Evolutionary conservation across 805 yeast species (phyloP).

Genomic region (Maudiozyma turicensis): DNA sequence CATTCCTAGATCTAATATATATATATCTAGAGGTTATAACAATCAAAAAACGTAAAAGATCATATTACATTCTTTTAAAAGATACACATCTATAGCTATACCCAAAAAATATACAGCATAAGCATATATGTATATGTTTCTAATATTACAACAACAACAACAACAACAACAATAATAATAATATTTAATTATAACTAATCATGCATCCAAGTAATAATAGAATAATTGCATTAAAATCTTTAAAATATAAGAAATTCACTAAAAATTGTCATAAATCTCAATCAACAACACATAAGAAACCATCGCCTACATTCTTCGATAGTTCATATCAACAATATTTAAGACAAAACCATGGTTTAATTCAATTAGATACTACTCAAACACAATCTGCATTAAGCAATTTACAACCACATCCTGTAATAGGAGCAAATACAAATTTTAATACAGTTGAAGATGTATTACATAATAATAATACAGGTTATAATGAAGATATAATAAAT

Average conservation of each 20-base stretch:
- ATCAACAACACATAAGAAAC: conserved; percentile 23
- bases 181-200: too few species aligned
- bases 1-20: too few species aligned
- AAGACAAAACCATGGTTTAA: conserved; percentile 30
- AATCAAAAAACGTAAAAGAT: too few species aligned
- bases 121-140: too few species aligned
- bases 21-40: too few species aligned
- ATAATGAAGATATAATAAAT: not conserved
- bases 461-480: not conserved
- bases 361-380: conserved; percentile 12
- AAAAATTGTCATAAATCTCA: conserved; percentile 26
- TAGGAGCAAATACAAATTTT: conserved; percentile 28
- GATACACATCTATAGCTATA: too few species aligned
- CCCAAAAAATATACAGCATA: too few species aligned
- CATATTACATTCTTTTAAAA: too few species aligned
- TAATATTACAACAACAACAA: too few species aligned
- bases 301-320: conserved; percentile 31
- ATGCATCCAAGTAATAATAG: conserved; percentile 3
- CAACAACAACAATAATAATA: too few species aligned
- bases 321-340: conserved; percentile 34
- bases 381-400: not conserved
- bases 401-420: conserved; percentile 30
- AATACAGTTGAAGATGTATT: conserved; percentile 23
- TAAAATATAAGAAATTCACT: conserved; percentile 30
- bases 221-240: conserved; percentile 34